Base-by-base conservation (phyloP, 768 basidiomycete genomes). In the Russula brevipes region DNA sequence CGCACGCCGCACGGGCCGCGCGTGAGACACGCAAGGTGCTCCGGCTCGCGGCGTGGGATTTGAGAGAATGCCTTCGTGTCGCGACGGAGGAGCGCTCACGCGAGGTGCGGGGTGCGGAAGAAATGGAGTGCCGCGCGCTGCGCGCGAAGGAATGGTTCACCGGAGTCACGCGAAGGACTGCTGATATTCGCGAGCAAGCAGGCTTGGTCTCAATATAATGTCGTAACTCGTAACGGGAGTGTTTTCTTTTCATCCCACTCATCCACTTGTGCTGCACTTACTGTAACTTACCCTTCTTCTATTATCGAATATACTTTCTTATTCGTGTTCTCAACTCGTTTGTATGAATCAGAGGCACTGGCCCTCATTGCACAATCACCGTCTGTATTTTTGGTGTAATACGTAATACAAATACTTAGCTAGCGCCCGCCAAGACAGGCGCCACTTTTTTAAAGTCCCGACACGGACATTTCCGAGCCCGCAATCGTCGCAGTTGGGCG, bases 1-100 rank as follows among this genome's bases (percentile, higher is more conserved):
- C 76, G 2, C 87, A 98, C 70, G 81, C 83, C 2, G 80, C 77
- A 47, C 80, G 96, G 24, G 81, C 97, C 45, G 78, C 85, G 57
- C 79, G 85, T 42, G 96, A 98, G 81, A 91, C 93, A 30, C 82
- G 96, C 69, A 98, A 98, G 78, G 96, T 99, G 51, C 77, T 99
- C 63, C 80, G 95, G 52, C 74, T 94, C 36, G 95, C 91, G 19
- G 86, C 89, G 24, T 98, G 92, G 92, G 95, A 98, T 73, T 71
- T 95, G 64, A 82, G 82, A 68, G 89, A 91, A 75, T 82, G 88
- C 47, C 96, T 94, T 79, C 80, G 84, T 60, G 78, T 76, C 3
- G 88, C 91, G 17, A 82, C 94, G 79, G 94, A 98, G 68, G 86
- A 89, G 72, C 78, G 85, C 49, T 82, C 79, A 42, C 82, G 82